Base-by-base conservation (phyloP, 345 rosid genomes). In the Combretum micranthum region DNA sequence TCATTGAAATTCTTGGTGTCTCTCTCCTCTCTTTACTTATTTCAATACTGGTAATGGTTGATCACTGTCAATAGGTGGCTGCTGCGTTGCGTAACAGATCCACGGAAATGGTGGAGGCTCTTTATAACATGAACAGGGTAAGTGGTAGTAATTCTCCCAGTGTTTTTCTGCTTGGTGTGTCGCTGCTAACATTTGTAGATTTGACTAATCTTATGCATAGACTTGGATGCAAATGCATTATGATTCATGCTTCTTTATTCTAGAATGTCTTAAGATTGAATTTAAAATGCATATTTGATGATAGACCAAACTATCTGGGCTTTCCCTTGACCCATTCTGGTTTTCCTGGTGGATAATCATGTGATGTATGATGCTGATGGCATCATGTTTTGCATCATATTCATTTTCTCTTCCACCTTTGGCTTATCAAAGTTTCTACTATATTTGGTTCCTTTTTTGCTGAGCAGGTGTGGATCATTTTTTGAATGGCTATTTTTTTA, bases 91-190 rank as follows among this genome's bases (percentile, higher is more conserved):
- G 72, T 55, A 75, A 80, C 54, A 79, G 99, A 72, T 72, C 99
- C 16, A 64, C 64, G 39, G 99, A 87, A 62, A 94, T 87, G 95
- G 88, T 81, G 65, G 97, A 94, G 72, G 92, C 95, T 56, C 92
- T 94, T 52, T 94, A 82, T 70, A 75, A 69, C 64, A 82, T 94
- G 84, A 90, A 94, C 50, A 77, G 74, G 90, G 98, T 85, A 58
- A 42, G 65, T 56, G 48, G 25, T 51, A 37, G 22, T 26, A 37
- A 53, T 20, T 47, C 17, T 32, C 44, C 19, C 47, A 45, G 26
- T 51, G 48, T 20, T 57, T 17, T 50, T 42, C 21, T 56, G 13
- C 10, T 11, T 14, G 46, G 17, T 25, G 32, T 20, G 20, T 26
- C 13, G 15, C 19, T 54, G 48, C 61, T 32, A 7, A 49, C 19